Conservation (phyloP, 2,329 filamentous ascomycete species). For the Furcasterigmium sp. region DNA sequence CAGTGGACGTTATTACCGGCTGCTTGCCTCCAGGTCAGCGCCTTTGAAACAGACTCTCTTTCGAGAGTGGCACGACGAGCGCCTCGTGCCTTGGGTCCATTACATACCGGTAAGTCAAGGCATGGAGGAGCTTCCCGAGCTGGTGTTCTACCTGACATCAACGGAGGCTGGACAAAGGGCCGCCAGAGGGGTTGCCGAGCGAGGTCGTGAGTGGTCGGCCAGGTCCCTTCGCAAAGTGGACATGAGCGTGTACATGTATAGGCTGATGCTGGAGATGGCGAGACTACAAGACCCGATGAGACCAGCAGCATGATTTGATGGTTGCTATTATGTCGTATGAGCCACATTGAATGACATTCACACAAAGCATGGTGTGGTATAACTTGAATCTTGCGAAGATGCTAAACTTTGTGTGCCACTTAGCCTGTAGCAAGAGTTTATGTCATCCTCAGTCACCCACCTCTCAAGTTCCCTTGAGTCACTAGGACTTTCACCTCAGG, state of each 20-base stretch:
- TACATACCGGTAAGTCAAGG: slow-evolving; percentile 47
- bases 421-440: no score
- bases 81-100: slow-evolving; percentile 51
- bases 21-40: slow-evolving; percentile 39
- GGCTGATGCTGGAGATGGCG: slow-evolving; percentile 53
- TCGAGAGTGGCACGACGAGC: slow-evolving; percentile 54
- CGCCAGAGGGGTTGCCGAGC: slow-evolving; percentile 46
- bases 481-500: no score
- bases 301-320: slow-evolving; percentile 20
- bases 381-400: no score
- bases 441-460: no score
- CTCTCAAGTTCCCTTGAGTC: no score
- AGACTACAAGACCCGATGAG: slow-evolving; percentile 29
- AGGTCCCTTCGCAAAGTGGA: slow-evolving; percentile 53
- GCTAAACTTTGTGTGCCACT: no score
- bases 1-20: slow-evolving; percentile 45
- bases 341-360: no score
- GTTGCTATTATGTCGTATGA: no score
- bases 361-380: no score
- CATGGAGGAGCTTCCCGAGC: slow-evolving; percentile 46
- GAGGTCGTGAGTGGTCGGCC: slow-evolving; percentile 48
- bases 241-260: slow-evolving; percentile 54
- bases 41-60: slow-evolving; percentile 48
- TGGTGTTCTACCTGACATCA: slow-evolving; percentile 39
- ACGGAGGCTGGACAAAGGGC: slow-evolving; percentile 38